Percentiles rank a stretch among this genome's conserved stretches.
phyloP scores from a whole-genome alignment of 2,329 filamentous ascomycete species.

The Chaetomiaceae sp. region DNA sequence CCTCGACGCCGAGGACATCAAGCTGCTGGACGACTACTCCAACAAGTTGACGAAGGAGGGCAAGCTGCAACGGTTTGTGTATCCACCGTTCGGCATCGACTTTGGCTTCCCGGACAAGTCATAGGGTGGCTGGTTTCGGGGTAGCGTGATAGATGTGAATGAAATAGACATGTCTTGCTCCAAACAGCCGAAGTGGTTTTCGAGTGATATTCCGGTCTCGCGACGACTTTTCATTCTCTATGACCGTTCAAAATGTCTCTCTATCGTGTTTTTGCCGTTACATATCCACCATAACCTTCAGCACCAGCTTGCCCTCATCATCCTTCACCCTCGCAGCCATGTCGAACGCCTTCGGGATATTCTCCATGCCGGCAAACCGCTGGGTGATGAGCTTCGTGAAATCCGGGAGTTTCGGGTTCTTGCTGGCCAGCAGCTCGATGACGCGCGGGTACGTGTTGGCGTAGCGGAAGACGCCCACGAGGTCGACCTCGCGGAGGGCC shows the following conservation, averaged over 20 bases:
- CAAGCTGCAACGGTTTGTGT: slow-evolving; percentile 59
- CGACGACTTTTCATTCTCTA: too few relatives aligned
- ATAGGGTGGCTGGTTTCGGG: background rate
- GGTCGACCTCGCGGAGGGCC: slow-evolving; percentile 64
- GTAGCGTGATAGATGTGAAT: background rate
- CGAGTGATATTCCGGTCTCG: too few relatives aligned
- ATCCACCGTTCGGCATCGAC: slow-evolving; percentile 63
- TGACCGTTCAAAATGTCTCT: too few relatives aligned
- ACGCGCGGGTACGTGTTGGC: slow-evolving; percentile 66
- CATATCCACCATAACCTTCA: slow-evolving; percentile 54
- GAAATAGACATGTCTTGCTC: background rate
- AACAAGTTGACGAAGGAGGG: slow-evolving; percentile 44
- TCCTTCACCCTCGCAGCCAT: slow-evolving; percentile 70
- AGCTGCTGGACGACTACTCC: slow-evolving; percentile 52
- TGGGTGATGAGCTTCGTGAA: slow-evolving; percentile 68
- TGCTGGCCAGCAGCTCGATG: slow-evolving; percentile 48
- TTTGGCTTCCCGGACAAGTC: slow-evolving; percentile 70
- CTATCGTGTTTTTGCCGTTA: background rate
- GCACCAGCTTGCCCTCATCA: slow-evolving; percentile 62
- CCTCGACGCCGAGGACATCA: slow-evolving; percentile 59
- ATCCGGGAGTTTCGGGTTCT: slow-evolving; percentile 53
- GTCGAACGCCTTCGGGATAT: slow-evolving; percentile 63
- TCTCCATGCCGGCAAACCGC: slow-evolving; percentile 58
- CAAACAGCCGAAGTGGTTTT: background rate
- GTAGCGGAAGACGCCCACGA: slow-evolving; percentile 68